These are phyloP conservation scores for Beauveria sp. DNA, from an alignment of 2,329 filamentous ascomycete genomes.

Conservation along the genomic window DNA sequence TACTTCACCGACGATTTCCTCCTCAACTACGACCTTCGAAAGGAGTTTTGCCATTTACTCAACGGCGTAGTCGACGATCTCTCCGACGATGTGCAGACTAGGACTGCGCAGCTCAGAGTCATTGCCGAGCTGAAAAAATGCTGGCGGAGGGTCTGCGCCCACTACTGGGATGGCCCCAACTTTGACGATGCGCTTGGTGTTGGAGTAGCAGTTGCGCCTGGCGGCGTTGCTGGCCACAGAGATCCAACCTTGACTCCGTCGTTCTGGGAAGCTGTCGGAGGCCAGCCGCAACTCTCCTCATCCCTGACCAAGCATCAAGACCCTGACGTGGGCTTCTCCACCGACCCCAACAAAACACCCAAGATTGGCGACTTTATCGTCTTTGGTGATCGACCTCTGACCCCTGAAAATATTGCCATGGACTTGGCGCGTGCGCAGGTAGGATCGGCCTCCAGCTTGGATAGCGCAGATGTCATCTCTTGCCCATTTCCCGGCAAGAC, in stretches of 20 bases:
- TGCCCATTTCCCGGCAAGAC: slow-evolving; percentile 55
- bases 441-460: slow-evolving; percentile 47
- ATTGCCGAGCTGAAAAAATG: slow-evolving; percentile 92
- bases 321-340: slow-evolving; percentile 33
- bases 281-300: slow-evolving; percentile 34
- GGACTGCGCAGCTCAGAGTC: slow-evolving; percentile 67
- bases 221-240: slow-evolving; percentile 60
- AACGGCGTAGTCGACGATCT: slow-evolving; percentile 59
- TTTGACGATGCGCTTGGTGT: slow-evolving; percentile 54
- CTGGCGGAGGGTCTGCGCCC: slow-evolving; percentile 82
- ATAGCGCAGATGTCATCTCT: slow-evolving; percentile 54
- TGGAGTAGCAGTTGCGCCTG: slow-evolving; percentile 64
- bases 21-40: slow-evolving; percentile 62
- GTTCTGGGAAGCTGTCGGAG: slow-evolving; percentile 42
- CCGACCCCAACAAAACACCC: slow-evolving; percentile 38
- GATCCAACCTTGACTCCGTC: slow-evolving; percentile 47
- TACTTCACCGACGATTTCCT: slow-evolving; percentile 96
- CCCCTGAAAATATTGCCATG: slow-evolving; percentile 33
- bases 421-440: slow-evolving; percentile 17
- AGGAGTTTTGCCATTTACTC: slow-evolving; percentile 71
- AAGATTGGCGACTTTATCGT: slow-evolving; percentile 40
- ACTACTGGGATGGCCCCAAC: slow-evolving; percentile 78
- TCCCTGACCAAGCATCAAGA: slow-evolving; percentile 15
- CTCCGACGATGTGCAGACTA: slow-evolving; percentile 32
- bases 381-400: slow-evolving; percentile 36